These are phyloP conservation scores for Pseudofabraea citricarpa DNA, from an alignment of 2,329 filamentous ascomycete species.

Conservation along the genomic window DNA sequence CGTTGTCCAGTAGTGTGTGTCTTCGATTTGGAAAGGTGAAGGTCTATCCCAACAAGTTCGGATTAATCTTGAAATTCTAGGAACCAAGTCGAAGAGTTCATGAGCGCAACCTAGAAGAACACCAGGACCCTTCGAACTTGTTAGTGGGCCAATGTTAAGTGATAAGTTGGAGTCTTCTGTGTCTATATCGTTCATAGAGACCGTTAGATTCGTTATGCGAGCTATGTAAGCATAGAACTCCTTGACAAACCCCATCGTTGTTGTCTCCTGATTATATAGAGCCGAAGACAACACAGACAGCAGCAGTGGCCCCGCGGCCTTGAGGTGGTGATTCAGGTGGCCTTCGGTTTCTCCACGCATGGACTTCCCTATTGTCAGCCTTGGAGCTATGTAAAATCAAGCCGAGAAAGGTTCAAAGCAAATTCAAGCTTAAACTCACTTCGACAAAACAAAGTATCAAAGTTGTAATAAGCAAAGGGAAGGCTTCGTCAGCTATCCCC, in stretches of 20 bases:
- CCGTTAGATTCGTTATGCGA: background rate
- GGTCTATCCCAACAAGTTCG: background rate
- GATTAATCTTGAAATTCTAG: background rate
- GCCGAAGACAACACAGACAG: background rate
- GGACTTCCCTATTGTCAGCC: background rate
- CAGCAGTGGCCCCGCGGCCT: background rate
- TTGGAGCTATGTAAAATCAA: background rate
- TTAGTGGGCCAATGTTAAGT: background rate
- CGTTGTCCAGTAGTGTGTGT: background rate
- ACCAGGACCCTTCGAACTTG: background rate
- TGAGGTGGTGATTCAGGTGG: background rate
- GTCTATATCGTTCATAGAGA: background rate
- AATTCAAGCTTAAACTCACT: background rate
- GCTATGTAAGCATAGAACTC: conserved; percentile 2
- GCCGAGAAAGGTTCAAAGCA: background rate
- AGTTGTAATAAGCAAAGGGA: background rate
- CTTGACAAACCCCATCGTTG: background rate
- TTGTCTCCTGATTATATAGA: background rate
- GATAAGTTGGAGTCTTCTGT: background rate
- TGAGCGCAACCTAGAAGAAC: conserved; percentile 1
- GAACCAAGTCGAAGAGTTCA: background rate
- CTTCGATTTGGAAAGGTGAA: background rate
- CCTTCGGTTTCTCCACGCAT: conserved; percentile 1
- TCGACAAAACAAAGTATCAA: conserved; percentile 1
- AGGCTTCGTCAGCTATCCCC: background rate